These are phyloP conservation scores for Wickerhamomyces bovis DNA, from an alignment of 805 yeast species.

Conservation along the genomic window DNA sequence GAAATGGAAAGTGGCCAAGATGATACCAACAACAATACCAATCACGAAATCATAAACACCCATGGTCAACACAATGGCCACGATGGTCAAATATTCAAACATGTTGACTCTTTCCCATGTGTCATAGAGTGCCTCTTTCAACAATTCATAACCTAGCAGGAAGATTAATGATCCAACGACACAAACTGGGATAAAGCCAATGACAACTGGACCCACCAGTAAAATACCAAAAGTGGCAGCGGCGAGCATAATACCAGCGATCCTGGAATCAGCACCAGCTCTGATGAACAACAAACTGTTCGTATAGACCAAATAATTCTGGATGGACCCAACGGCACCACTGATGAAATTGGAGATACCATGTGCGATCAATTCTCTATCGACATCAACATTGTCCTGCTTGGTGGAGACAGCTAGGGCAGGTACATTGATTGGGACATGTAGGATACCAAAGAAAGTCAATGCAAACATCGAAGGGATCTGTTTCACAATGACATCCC, in stretches of 20 bases:
- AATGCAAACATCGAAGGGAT: conserved; percentile 92
- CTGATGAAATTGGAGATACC: conserved; percentile 85
- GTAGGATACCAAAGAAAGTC: conserved; percentile 91
- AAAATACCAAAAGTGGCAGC: conserved; percentile 73
- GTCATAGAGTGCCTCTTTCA: conserved; percentile 82
- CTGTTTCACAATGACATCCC: conserved; percentile 61
- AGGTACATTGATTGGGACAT: conserved; percentile 97
- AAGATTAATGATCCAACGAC: conserved; percentile 93
- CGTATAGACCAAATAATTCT: conserved; percentile 91
- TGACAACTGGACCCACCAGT: conserved; percentile 86
- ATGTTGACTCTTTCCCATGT: conserved; percentile 68
- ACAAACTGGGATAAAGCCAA: conserved; percentile 90
- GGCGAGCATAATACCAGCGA: conserved; percentile 89
- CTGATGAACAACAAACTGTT: conserved; percentile 86
- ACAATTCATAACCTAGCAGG: conserved; percentile 81
- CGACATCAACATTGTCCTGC: conserved; percentile 80
- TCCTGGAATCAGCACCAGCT: conserved; percentile 87
- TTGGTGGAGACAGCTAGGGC: conserved; percentile 89
- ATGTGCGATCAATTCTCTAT: conserved; percentile 90
- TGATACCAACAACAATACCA: conserved; percentile 86
- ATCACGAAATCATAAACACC: conserved; percentile 92
- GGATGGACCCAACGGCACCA: conserved; percentile 82
- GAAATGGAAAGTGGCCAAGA: conserved; percentile 90
- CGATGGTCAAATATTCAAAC: conserved; percentile 80
- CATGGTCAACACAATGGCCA: conserved; percentile 88